phyloP scores from a whole-genome alignment of 305 asterid genomes.

The Solanum hybrid region DNA sequence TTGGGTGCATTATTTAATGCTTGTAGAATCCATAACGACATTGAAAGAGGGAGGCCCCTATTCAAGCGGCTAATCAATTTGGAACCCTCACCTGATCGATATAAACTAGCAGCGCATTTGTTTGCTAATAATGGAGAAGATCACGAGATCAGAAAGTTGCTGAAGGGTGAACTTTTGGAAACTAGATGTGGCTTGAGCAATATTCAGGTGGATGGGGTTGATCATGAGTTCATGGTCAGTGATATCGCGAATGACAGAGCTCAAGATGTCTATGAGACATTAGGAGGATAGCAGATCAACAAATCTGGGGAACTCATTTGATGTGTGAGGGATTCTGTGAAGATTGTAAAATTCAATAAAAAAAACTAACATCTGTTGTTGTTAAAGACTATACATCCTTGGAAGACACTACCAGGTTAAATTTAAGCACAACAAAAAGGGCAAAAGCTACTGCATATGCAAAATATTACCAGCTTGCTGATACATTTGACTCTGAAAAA shows the following conservation, averaged over 20 bases:
- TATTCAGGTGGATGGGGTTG: slow-evolving; percentile 21
- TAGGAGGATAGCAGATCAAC: slow-evolving; percentile 8
- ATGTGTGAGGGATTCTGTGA: not conserved
- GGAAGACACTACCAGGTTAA: not conserved
- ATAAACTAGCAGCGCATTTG: slow-evolving; percentile 14
- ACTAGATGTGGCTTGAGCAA: slow-evolving; percentile 13
- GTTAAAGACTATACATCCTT: not conserved
- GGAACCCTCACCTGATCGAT: slow-evolving; percentile 16
- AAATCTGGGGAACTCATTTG: not conserved
- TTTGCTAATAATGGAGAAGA: slow-evolving; percentile 6
- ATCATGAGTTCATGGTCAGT: slow-evolving; percentile 22
- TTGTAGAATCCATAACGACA: slow-evolving; percentile 17
- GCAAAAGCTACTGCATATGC: not conserved
- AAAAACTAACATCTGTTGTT: not conserved
- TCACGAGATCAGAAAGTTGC: slow-evolving; percentile 1
- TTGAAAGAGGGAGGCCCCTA: slow-evolving; percentile 6
- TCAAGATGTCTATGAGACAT: slow-evolving; percentile 7
- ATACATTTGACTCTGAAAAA: not conserved
- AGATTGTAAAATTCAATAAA: not conserved
- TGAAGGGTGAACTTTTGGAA: not conserved
- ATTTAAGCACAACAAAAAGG: not conserved
- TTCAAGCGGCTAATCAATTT: slow-evolving; percentile 5
- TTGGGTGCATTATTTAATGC: slow-evolving; percentile 23
- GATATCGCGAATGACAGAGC: slow-evolving; percentile 9
- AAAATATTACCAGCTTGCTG: not conserved